Conservation (phyloP, 768 basidiomycete genomes). For the Coprinopsis cinerea region DNA sequence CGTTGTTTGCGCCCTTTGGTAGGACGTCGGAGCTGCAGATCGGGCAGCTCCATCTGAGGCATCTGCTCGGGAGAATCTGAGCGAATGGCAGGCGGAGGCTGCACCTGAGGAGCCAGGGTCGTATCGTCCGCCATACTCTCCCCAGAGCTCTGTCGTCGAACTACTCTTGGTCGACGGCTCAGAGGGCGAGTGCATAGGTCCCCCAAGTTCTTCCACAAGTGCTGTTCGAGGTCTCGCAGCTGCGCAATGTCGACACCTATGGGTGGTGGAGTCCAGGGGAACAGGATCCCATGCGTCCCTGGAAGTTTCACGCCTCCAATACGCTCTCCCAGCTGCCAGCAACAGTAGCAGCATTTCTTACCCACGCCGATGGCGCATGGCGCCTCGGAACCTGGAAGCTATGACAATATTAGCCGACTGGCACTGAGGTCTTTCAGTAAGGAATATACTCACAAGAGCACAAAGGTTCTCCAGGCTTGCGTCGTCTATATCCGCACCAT, state of each 20-base stretch:
- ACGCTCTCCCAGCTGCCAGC: neutral
- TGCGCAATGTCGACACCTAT: neutral
- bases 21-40: too few species aligned
- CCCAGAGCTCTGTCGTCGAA: neutral
- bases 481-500: neutral
- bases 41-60: too few species aligned
- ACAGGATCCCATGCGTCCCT: neutral
- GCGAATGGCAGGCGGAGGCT: too few species aligned
- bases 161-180: neutral
- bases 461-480: neutral
- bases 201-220: neutral
- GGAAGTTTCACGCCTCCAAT: neutral
- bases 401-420: neutral
- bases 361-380: neutral
- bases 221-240: neutral
- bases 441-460: neutral
- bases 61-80: too few species aligned
- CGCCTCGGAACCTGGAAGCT: neutral
- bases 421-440: neutral
- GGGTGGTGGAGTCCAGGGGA: neutral
- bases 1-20: too few species aligned
- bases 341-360: neutral
- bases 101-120: too few species aligned
- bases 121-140: neutral
- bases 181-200: neutral